Evolutionary conservation across 2,329 filamentous ascomycete genomes (phyloP).

Genomic region (Teratosphaeria epicoccoides): DNA sequence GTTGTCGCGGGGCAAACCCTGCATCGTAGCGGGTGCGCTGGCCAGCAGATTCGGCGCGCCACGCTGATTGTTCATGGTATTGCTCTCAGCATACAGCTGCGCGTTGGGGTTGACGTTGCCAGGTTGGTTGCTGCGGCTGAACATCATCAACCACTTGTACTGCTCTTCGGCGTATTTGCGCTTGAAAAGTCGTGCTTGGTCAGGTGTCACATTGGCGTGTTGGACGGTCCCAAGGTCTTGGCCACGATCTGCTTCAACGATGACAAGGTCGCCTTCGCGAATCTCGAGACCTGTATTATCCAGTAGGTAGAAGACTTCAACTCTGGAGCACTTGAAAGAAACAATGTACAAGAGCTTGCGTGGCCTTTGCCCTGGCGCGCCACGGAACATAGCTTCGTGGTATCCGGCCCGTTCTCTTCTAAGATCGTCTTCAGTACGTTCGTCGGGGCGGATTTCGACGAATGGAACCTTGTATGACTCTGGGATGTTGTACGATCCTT

Average conservation of each 20-base stretch:
- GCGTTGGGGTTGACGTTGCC: slow-evolving; percentile 24
- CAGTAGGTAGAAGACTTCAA: slow-evolving; percentile 94
- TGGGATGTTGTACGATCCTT: slow-evolving; percentile 15
- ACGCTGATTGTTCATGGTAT: slow-evolving; percentile 5
- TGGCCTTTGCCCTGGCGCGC: slow-evolving; percentile 9
- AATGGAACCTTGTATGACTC: slow-evolving; percentile 21
- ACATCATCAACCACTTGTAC: slow-evolving; percentile 98
- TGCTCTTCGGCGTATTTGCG: slow-evolving; percentile 90
- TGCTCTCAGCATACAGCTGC: slow-evolving; percentile 21
- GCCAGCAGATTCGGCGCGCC: background rate
- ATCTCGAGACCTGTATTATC: slow-evolving; percentile 88
- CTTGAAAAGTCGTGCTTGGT: slow-evolving; percentile 77
- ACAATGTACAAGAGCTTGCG: slow-evolving; percentile 68
- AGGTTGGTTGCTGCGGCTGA: slow-evolving; percentile 43
- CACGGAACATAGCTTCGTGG: background rate
- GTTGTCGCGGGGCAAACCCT: slow-evolving; percentile 21
- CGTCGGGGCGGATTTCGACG: slow-evolving; percentile 12
- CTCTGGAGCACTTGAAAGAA: slow-evolving; percentile 89
- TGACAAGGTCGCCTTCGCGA: slow-evolving; percentile 85
- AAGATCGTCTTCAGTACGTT: slow-evolving; percentile 14
- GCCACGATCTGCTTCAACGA: slow-evolving; percentile 92
- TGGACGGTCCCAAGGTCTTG: slow-evolving; percentile 91
- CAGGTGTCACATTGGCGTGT: slow-evolving; percentile 76
- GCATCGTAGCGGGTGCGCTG: slow-evolving; percentile 16
- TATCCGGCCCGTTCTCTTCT: slow-evolving; percentile 8